Evolutionary conservation across 305 asterid species (phyloP).

Genomic region (Fraxinus floribunda): DNA sequence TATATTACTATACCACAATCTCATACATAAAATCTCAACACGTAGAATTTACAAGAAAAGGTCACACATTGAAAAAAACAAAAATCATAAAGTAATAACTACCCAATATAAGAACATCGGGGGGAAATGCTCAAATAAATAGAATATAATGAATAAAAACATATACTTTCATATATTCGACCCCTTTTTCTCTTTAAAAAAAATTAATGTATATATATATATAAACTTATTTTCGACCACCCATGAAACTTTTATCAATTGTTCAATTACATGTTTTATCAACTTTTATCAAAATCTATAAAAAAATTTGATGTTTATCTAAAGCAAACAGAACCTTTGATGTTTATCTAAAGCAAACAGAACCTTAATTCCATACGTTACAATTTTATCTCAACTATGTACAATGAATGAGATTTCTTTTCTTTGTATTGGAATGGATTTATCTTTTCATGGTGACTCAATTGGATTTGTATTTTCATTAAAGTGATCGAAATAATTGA

Average conservation of each 20-base stretch:
- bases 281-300: too few relatives aligned
- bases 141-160: not conserved
- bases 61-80: not conserved
- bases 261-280: not conserved
- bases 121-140: not conserved
- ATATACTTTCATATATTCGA: not conserved
- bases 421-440: not conserved
- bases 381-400: not conserved
- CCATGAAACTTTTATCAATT: not conserved
- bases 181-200: not conserved
- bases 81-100: not conserved
- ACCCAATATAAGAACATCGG: not conserved
- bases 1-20: not conserved
- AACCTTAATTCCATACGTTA: not conserved
- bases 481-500: not conserved
- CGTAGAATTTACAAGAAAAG: not conserved
- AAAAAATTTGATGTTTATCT: too few relatives aligned
- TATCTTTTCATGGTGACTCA: not conserved
- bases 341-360: not conserved
- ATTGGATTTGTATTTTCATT: not conserved
- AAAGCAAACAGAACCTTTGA: too few relatives aligned
- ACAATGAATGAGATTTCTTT: not conserved
- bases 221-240: not conserved
- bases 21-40: not conserved
- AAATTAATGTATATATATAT: too few relatives aligned